phyloP scores from a whole-genome alignment of 129 eudicot genomes.

The Pseudognaphalium luteoalbum region DNA sequence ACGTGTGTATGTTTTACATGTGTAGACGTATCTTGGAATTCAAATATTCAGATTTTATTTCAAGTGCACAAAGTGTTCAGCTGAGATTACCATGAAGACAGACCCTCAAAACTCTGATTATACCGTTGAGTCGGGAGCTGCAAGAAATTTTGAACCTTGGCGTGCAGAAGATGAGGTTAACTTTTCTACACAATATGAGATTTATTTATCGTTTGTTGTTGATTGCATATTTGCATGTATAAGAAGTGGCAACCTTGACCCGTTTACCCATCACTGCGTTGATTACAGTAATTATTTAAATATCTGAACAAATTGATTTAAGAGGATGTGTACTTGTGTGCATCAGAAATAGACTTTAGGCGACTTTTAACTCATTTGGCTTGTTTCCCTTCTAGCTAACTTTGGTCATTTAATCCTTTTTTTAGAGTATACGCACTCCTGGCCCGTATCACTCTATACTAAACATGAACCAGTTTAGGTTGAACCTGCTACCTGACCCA shows the following conservation, averaged over 20 bases:
- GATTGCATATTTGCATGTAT: background rate
- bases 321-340: too few relatives aligned
- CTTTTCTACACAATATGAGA: background rate
- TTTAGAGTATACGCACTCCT: too few relatives aligned
- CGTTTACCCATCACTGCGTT: background rate
- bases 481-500: background rate
- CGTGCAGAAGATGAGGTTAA: conserved; percentile 66
- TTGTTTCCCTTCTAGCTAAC: too few relatives aligned
- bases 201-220: background rate
- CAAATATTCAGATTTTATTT: conserved; percentile 79
- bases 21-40: conserved; percentile 73
- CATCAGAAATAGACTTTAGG: too few relatives aligned
- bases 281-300: too few relatives aligned
- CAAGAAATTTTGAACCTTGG: conserved; percentile 74
- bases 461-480: background rate
- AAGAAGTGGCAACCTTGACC: background rate
- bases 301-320: too few relatives aligned
- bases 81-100: conserved; percentile 71
- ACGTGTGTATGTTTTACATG: background rate
- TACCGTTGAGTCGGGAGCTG: conserved; percentile 63
- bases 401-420: too few relatives aligned
- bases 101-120: conserved; percentile 83
- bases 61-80: conserved; percentile 70
- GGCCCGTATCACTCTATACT: too few relatives aligned
- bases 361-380: too few relatives aligned